phyloP scores from a whole-genome alignment of 768 basidiomycete species.

The Leucogyrophana mollusca region DNA sequence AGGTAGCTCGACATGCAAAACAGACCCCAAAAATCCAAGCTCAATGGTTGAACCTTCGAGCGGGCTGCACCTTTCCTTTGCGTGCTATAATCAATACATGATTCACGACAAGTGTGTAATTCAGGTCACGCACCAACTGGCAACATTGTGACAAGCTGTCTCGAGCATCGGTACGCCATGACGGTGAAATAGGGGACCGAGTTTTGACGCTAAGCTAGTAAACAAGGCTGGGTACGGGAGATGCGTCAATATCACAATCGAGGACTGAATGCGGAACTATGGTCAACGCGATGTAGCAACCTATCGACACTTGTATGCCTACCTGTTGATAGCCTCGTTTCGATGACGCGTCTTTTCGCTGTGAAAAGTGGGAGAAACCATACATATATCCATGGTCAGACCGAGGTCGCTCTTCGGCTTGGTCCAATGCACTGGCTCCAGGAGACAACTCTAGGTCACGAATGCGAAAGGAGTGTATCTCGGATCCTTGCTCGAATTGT shows the following conservation, averaged over 20 bases:
- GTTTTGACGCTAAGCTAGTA: constrained; percentile 57
- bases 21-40: constrained; percentile 80
- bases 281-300: background rate
- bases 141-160: constrained; percentile 81
- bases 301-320: constrained; percentile 1
- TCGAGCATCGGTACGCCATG: constrained; percentile 84
- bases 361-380: constrained; percentile 77
- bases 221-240: constrained; percentile 84
- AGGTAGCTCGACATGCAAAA: constrained; percentile 73
- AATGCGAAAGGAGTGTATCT: constrained; percentile 85
- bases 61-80: constrained; percentile 77
- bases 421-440: constrained; percentile 13
- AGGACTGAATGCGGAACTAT: constrained; percentile 10
- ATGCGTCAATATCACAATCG: constrained; percentile 78
- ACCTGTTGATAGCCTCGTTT: constrained; percentile 86
- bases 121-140: constrained; percentile 76
- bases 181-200: constrained; percentile 72
- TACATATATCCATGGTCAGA: constrained; percentile 69
- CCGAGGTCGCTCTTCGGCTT: constrained; percentile 32
- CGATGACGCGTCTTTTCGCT: constrained; percentile 58
- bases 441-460: constrained; percentile 43
- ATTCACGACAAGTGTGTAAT: no score
- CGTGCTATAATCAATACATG: constrained; percentile 16
- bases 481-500: constrained; percentile 81
- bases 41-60: constrained; percentile 63